A percentile compares a stretch with the other conserved stretches of the same genome.
phyloP scores from a whole-genome alignment of 257 asterid species.

The Lycium ferocissimum region DNA sequence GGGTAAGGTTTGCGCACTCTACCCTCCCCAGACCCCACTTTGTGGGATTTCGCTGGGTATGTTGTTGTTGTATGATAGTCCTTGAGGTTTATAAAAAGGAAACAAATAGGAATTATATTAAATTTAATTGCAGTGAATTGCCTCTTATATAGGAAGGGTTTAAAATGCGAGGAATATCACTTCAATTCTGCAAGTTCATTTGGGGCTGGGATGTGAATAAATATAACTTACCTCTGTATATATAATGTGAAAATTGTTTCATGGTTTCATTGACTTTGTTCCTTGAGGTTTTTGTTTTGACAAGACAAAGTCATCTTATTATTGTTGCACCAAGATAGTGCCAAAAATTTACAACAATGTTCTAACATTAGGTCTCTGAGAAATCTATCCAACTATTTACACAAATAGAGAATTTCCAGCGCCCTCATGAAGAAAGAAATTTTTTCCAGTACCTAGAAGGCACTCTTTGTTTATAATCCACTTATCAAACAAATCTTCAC shows the following conservation, averaged over 20 bases:
- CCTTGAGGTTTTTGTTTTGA: conserved; percentile 27
- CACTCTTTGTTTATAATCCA: not conserved
- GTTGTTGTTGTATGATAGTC: no score
- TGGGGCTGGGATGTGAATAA: not conserved
- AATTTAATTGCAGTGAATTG: not conserved
- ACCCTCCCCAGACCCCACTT: no score
- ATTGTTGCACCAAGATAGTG: not conserved
- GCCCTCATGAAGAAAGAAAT: not conserved
- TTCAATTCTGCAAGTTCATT: conserved; percentile 17
- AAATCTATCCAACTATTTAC: not conserved
- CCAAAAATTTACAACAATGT: not conserved
- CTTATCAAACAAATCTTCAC: not conserved
- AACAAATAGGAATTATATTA: not conserved
- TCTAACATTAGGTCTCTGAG: not conserved
- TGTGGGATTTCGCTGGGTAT: no score
- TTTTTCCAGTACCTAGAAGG: conserved; percentile 7
- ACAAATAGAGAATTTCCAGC: not conserved
- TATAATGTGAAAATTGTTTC: not conserved
- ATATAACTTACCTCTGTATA: not conserved
- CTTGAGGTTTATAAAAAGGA: conserved; percentile 17
- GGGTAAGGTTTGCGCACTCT: no score
- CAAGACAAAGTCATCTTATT: not conserved
- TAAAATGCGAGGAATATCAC: conserved; percentile 15
- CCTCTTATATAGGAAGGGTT: not conserved
- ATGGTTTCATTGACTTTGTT: not conserved